Conservation (phyloP, 2,329 filamentous ascomycete genomes). For the Hypocrella siamensis region DNA sequence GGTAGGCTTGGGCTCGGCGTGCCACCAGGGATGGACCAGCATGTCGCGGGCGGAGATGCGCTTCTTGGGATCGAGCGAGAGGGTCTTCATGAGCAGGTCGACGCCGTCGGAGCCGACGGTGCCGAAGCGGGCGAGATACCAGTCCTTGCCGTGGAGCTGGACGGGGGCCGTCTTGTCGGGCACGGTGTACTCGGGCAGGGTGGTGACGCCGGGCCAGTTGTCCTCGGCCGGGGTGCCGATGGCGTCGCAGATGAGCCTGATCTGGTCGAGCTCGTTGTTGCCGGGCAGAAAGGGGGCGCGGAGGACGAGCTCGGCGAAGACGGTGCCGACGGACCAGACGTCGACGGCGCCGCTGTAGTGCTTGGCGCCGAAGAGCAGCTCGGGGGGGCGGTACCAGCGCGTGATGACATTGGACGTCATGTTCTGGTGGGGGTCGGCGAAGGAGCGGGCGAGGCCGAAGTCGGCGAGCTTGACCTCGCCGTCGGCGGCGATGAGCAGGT, state of each 20-base stretch:
- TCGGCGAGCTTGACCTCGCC: conserved; percentile 92
- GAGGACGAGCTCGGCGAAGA: conserved; percentile 82
- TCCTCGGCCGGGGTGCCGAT: conserved; percentile 87
- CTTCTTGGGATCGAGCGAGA: conserved; percentile 74
- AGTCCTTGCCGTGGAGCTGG: conserved; percentile 49
- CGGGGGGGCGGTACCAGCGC: conserved; percentile 88
- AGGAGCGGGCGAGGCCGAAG: conserved; percentile 84
- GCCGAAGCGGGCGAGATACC: conserved; percentile 64
- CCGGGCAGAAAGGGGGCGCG: conserved; percentile 73
- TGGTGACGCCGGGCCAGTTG: conserved; percentile 84
- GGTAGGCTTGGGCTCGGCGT: conserved; percentile 66
- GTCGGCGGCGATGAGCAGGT: conserved; percentile 82
- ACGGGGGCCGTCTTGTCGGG: conserved; percentile 64
- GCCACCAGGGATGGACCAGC: conserved; percentile 77
- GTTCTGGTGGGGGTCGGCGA: conserved; percentile 70
- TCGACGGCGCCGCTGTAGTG: conserved; percentile 88
- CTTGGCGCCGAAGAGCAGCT: conserved; percentile 78
- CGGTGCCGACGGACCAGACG: conserved; percentile 83
- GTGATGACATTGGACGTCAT: conserved; percentile 97
- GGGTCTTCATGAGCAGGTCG: conserved; percentile 73
- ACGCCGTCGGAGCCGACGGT: conserved; percentile 70
- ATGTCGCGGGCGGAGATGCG: conserved; percentile 64
- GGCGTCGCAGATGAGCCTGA: conserved; percentile 67
- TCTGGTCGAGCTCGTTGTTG: conserved; percentile 73
- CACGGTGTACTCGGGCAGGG: conserved; percentile 66